These are phyloP conservation scores for Fusarium gaditjirri DNA, from an alignment of 2,329 filamentous ascomycete genomes.

Conservation along the genomic window DNA sequence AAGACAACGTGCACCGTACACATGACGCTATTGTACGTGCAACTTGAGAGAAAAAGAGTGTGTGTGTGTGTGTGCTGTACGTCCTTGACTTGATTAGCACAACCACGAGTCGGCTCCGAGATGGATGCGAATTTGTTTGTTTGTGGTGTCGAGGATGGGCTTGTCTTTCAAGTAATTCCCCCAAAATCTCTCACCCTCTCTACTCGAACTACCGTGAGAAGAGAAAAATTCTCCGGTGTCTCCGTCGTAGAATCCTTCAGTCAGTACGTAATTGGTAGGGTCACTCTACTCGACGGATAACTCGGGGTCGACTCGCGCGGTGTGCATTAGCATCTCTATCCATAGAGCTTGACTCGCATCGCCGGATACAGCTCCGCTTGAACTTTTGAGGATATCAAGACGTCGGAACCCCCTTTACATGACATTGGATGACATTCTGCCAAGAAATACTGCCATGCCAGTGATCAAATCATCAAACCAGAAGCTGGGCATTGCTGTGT, in stretches of 20 bases:
- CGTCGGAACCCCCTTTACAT: constrained; percentile 7
- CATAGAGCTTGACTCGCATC: constrained; percentile 24
- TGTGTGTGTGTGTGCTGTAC: constrained; percentile 8
- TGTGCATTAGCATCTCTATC: neutral
- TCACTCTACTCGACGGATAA: constrained; percentile 5
- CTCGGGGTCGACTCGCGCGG: constrained; percentile 22
- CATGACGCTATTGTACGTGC: constrained; percentile 44
- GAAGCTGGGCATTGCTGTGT: constrained; percentile 14
- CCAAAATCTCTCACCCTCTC: neutral
- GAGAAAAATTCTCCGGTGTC: constrained; percentile 10
- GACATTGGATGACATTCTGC: constrained; percentile 24
- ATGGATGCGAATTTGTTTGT: constrained; percentile 8
- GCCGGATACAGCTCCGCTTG: constrained; percentile 4
- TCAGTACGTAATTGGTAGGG: constrained; percentile 34
- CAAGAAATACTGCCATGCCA: constrained; percentile 22
- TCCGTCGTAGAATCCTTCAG: constrained; percentile 5
- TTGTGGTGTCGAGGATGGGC: constrained; percentile 9
- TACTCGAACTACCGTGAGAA: constrained; percentile 21
- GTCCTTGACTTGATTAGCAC: constrained; percentile 7
- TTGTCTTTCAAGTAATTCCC: neutral
- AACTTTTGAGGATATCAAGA: neutral
- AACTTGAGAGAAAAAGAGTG: constrained; percentile 3
- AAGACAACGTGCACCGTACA: constrained; percentile 27
- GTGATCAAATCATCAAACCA: constrained; percentile 27
- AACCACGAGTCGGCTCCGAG: constrained; percentile 22